Evolutionary conservation across 805 yeast species (phyloP).

Genomic region (Hanseniaspora lachancei): DNA sequence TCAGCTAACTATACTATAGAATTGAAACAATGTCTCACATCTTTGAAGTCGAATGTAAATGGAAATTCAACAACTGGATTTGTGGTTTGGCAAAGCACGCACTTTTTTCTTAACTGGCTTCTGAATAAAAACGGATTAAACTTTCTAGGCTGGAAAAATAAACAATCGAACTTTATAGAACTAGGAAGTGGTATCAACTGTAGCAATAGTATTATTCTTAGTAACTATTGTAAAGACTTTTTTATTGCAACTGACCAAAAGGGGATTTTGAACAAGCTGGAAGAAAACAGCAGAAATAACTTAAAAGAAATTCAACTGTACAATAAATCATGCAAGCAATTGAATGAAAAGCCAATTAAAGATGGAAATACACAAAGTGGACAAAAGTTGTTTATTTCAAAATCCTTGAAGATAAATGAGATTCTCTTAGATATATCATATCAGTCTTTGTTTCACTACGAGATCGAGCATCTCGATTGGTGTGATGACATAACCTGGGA

Average conservation of each 20-base stretch:
- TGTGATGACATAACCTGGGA: not conserved
- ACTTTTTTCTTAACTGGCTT: slow-evolving; percentile 26
- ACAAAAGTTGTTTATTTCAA: slow-evolving; percentile 7
- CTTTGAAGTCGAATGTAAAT: slow-evolving; percentile 23
- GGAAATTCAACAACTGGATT: slow-evolving; percentile 29
- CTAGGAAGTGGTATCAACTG: slow-evolving; percentile 27
- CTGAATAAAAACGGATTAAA: slow-evolving; percentile 21
- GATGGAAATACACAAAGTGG: not conserved
- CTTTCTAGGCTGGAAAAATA: slow-evolving; percentile 3
- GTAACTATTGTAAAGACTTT: slow-evolving; percentile 21
- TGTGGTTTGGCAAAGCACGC: slow-evolving; percentile 27
- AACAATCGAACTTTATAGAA: slow-evolving; percentile 17
- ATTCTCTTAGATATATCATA: not conserved
- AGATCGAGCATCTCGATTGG: slow-evolving; percentile 25
- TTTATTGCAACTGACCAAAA: slow-evolving; percentile 26
- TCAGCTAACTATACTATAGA: slow-evolving; percentile 16
- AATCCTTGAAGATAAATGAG: slow-evolving; percentile 5
- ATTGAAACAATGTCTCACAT: slow-evolving; percentile 23
- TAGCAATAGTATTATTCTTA: slow-evolving; percentile 20
- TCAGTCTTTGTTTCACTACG: slow-evolving; percentile 12
- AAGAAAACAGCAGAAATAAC: slow-evolving; percentile 21
- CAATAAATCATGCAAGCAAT: slow-evolving; percentile 15
- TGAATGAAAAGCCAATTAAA: not conserved
- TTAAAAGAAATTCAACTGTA: slow-evolving; percentile 20
- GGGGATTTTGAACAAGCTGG: slow-evolving; percentile 22